Conservation (phyloP, 352 stramenopile species). For the Pythium diclinum region DNA sequence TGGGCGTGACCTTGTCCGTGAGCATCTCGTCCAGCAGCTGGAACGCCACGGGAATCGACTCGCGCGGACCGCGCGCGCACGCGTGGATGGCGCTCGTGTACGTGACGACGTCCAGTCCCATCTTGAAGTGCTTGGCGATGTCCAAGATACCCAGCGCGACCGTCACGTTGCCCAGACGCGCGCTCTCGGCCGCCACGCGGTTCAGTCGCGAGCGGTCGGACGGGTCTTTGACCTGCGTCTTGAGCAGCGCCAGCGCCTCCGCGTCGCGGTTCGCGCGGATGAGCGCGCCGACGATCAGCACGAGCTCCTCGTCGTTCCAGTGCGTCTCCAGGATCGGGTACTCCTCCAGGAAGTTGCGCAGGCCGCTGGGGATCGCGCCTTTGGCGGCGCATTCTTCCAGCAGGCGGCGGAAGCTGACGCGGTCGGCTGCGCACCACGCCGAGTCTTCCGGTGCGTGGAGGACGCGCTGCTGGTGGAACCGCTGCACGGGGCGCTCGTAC, state of each 20-base stretch:
- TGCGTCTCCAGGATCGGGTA: slow-evolving; percentile 57
- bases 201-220: slow-evolving; percentile 54
- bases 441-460: not conserved
- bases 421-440: slow-evolving; percentile 37
- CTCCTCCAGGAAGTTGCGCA: slow-evolving; percentile 70
- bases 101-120: slow-evolving; percentile 63
- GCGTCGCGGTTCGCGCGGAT: slow-evolving; percentile 73
- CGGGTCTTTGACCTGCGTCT: slow-evolving; percentile 48
- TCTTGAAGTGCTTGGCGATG: slow-evolving; percentile 64
- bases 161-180: slow-evolving; percentile 56
- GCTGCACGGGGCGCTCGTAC: not conserved
- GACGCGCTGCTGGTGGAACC: not conserved
- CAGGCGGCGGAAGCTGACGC: slow-evolving; percentile 52
- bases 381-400: slow-evolving; percentile 60
- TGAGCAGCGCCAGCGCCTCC: slow-evolving; percentile 52
- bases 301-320: slow-evolving; percentile 71
- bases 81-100: slow-evolving; percentile 83
- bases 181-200: slow-evolving; percentile 63
- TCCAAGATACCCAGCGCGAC: slow-evolving; percentile 70
- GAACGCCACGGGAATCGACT: slow-evolving; percentile 51
- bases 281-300: slow-evolving; percentile 67
- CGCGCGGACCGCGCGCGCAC: slow-evolving; percentile 52
- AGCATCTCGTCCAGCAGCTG: slow-evolving; percentile 81
- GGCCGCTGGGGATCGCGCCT: slow-evolving; percentile 45
- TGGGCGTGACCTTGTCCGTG: slow-evolving; percentile 45